Evolutionary conservation across 345 rosid species (phyloP).

Genomic region (Eucalyptus regnans): DNA sequence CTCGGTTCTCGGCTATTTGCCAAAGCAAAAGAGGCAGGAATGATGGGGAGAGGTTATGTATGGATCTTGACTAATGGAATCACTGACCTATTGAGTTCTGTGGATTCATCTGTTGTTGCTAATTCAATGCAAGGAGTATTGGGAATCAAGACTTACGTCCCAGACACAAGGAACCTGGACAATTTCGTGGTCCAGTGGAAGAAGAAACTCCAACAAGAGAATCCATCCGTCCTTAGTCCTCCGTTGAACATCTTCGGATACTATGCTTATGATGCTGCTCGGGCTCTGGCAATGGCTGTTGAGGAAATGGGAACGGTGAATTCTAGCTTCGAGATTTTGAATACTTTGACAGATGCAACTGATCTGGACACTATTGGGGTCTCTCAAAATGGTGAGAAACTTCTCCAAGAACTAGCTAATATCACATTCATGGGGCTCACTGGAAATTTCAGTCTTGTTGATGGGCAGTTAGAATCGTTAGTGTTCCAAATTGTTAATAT

Average conservation of each 20-base stretch:
- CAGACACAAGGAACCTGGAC: not conserved
- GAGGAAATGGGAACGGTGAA: not conserved
- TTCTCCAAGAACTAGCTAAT: not conserved
- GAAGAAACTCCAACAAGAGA: not conserved
- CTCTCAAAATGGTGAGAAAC: not conserved
- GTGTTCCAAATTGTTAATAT: not conserved
- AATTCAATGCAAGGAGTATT: not conserved
- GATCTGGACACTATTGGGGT: not conserved
- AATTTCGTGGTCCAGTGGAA: not conserved
- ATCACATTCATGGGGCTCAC: not conserved
- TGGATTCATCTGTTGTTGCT: not conserved
- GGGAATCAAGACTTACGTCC: not conserved
- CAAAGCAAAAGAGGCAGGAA: not conserved
- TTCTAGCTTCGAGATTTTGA: not conserved
- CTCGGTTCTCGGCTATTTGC: not conserved
- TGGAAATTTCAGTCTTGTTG: not conserved
- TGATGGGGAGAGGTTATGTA: not conserved
- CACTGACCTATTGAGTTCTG: not conserved
- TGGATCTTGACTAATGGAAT: not conserved
- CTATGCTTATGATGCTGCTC: not conserved
- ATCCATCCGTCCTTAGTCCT: not conserved
- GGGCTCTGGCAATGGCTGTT: not conserved
- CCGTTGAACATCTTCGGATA: not conserved
- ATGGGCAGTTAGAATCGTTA: not conserved
- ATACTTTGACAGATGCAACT: not conserved